These are phyloP conservation scores for Backusella parvicylindrica DNA, from an alignment of 192 early-diverging fungal genomes.

Conservation along the genomic window DNA sequence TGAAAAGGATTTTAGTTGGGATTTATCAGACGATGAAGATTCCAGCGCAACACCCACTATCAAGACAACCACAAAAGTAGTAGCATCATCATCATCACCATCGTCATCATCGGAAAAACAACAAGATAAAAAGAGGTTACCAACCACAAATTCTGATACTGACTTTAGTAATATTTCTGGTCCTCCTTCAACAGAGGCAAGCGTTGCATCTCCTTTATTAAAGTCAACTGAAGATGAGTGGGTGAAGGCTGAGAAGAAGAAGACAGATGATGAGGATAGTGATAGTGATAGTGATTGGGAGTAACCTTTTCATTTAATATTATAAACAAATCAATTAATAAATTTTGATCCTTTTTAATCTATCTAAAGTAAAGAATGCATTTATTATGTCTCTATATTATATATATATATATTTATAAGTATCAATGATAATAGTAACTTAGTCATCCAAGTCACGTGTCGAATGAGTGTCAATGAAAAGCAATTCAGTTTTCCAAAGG, in stretches of 20 bases:
- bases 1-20: slow-evolving; percentile 34
- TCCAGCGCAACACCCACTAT: background rate
- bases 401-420: no score
- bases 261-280: slow-evolving; percentile 15
- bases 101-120: background rate
- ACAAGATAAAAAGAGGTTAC: background rate
- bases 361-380: no score
- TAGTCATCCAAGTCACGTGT: background rate
- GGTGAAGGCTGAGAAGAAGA: slow-evolving; percentile 21
- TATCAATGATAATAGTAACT: no score
- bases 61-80: background rate
- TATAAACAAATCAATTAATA: no score
- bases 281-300: slow-evolving; percentile 39
- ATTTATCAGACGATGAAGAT: slow-evolving; percentile 33
- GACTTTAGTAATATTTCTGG: slow-evolving; percentile 27
- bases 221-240: slow-evolving; percentile 18
- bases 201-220: slow-evolving; percentile 21
- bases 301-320: background rate
- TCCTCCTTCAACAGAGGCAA: slow-evolving; percentile 25
- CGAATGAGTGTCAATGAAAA: background rate
- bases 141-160: slow-evolving; percentile 11
- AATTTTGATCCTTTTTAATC: no score
- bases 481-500: background rate
- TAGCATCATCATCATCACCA: background rate
- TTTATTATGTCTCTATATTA: no score